Evolutionary conservation across 73 alveolate genomes (phyloP), one percentile per base, ranked within the genome.

Genomic region (Tetrahymena borealis): DNA sequence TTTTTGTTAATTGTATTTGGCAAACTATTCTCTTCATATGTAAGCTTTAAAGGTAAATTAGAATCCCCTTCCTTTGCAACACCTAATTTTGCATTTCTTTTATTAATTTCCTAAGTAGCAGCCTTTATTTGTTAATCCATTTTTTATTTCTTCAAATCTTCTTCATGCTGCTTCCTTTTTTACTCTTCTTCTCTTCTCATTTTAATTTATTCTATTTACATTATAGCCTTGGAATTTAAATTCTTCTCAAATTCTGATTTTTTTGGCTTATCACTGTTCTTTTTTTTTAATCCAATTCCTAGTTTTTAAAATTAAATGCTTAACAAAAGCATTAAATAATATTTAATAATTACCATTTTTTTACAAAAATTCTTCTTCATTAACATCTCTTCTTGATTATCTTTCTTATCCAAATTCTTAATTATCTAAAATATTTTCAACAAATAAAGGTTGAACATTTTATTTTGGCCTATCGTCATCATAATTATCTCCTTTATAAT

Each of bases 121-220:
- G 85, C 85, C 28, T 60, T 60, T 13, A 60, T 60, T 60, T 60
- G 28, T 60, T 60, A 20, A 3, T 60, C 85, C 28, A 24, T 60
- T 35, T 60, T 60, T n/a, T 18, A 2, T 60, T 60, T 60, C 35
- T 60, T 60, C n/a, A 60, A 78, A n/a, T 93, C 95, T 40, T 93
- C 95, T 90, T 93, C 95, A 32, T 79, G 33, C 39, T 93, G 32
- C 39, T 93, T 93, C 37, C 78, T 79, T 9, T 79, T 18, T 11
- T 79, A 16, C 39, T 93, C 95, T 85, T 93, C 95, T n/a, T 93
- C 95, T 38, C 91, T 93, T 31, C 91, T 93, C 78, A 93, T 37
- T 85, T 90, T 79, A 20, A 93, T 93, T 33, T 85, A 40, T 20
- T 91, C 95, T 12, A 93, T 93, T 33, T 93, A 33, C 92, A 79